Base-by-base conservation (phyloP, 106 monocot species). In the Gastrodia elata region DNA sequence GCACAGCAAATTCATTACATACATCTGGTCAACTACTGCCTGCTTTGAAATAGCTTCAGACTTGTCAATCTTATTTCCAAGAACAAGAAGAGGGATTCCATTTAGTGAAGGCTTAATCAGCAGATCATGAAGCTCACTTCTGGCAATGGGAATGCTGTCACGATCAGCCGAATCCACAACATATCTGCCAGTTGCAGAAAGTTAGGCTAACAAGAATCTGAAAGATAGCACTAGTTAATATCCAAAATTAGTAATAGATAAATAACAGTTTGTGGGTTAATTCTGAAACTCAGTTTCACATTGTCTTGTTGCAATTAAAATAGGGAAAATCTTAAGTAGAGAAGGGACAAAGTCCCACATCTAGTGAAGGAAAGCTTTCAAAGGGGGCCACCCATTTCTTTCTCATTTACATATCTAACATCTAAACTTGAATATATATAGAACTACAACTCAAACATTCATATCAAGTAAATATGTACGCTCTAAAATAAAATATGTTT, bases 1-100 rank as follows among this genome's bases (percentile, higher is more conserved):
- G n/a, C n/a, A n/a, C 61, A 30, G 30, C 36, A 67, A 67, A 67
- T 25, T 38, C 14, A 40, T 68, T n/a, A 83, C 95, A 85, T 56
- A 96, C 95, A 96, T 81, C 56, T 92, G 89, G 39, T 96, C 92
- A 75, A 86, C 87, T 74, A 96, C 65, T 25, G 87, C 92, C 68
- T 87, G 95, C 79, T 89, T 79, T 25, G 92, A 83, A 64, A 96
- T 81, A 68, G 92, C 92, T 88, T 96, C 95, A 11, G 95, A 96
- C 76, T 86, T 96, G 75, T 96, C 95, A 35, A 96, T 89, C 67
- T 96, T 96, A 48, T 96, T 96, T 24, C 95, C 95, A 48, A 96
- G 85, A 58, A 96, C 75, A 58, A 96, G 85, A 39, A 96, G 78
- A 59, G 95, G 95, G 61, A 96, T 96, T 65, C 84, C 92, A 76